Evolutionary conservation across 1,139 yeast genomes (phyloP).

Genomic region (Scheffersomyces illinoinensis): DNA sequence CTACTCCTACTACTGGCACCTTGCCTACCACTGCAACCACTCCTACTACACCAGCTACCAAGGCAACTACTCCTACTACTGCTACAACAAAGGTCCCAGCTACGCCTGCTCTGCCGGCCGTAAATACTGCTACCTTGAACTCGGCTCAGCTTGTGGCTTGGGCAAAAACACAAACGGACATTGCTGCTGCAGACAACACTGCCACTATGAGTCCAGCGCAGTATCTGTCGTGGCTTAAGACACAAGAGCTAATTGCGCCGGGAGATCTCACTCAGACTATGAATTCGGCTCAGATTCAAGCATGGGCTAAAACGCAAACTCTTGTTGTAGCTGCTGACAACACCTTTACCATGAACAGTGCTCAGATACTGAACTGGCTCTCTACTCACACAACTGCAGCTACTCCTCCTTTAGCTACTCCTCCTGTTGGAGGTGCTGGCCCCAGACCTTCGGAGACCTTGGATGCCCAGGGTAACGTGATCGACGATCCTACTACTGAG

Average conservation of each 20-base stretch:
- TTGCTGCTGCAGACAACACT: background rate
- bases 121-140: background rate
- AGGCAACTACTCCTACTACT: background rate
- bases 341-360: background rate
- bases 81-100: too few species aligned
- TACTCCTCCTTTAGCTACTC: slow-evolving; percentile 5
- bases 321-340: background rate
- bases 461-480: slow-evolving; percentile 10
- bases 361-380: background rate
- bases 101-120: background rate
- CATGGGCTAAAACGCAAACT: background rate
- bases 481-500: slow-evolving; percentile 15
- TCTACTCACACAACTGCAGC: background rate
- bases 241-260: background rate
- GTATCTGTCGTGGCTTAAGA: background rate
- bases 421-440: slow-evolving; percentile 3
- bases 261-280: background rate
- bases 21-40: background rate
- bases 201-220: background rate
- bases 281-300: background rate
- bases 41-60: background rate
- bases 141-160: background rate
- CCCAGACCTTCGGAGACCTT: slow-evolving; percentile 1
- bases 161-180: background rate
- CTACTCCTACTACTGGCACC: background rate